Base-by-base conservation (phyloP, 2,329 filamentous ascomycete species). In the Drechslerella coelobrocha region DNA sequence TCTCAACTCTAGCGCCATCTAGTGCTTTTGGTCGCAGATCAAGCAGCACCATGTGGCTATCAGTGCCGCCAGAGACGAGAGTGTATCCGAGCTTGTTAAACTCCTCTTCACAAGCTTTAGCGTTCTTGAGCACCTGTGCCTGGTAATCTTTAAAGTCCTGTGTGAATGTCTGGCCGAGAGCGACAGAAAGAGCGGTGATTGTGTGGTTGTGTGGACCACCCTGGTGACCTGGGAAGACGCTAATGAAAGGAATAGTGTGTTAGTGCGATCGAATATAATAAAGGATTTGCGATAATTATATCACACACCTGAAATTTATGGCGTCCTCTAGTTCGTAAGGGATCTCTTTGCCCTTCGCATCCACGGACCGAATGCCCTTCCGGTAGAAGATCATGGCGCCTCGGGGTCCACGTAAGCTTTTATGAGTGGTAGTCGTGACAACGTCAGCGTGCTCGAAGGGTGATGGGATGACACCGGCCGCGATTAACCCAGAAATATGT, bases 331-430 rank as follows among this genome's bases (percentile, higher is more conserved):
- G 86, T 78, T 99, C 92, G 80, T 97, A 99, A 77, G 92, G 83
- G 55, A 85, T 89, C 83, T 93, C 86, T 82, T 96, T 93, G 77
- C 92, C 92, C 86, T 97, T 97, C 81, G 89, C 83, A 79, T 97
- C 91, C 60, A 89, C 89, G 77, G 89, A 91, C 78, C 93, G 90
- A 72, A 97, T 88, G 73, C 94, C 94, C 84, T 96, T 97, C 81
- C 94, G 91, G 88, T 92, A 99, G 87, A 99, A 99, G 83, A 99
- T 99, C 94, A 99, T 99, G 79, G 94, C 94, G 78, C 94, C 94
- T 80, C 94, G 91, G 69, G 94, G 94, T 69, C 94, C 94, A 81
- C 94, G 92, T 76, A 99, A 89, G 61, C 92, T 97, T 86, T 99
- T 99, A 88, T 99, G 94, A 50, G 94, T 99, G 73, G 94, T 99